Evolutionary conservation across 179 eudicot genomes (phyloP).

Genomic region (Beta lomatogona): DNA sequence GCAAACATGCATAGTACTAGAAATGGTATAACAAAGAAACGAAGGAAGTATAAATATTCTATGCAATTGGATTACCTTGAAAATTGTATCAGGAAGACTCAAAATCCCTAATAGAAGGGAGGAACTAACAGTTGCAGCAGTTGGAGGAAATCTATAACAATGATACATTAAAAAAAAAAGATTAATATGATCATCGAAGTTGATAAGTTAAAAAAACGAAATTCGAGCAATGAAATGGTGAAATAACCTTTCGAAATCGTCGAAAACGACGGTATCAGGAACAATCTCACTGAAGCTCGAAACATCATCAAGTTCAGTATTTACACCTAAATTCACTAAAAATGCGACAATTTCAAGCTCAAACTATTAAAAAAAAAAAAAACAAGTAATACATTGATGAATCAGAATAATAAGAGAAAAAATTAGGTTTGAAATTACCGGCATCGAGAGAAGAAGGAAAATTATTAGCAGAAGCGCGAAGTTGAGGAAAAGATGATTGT

Average conservation of each 20-base stretch:
- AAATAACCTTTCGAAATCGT: slow-evolving; percentile 78
- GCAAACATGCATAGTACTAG: no score
- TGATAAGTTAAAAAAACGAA: not conserved
- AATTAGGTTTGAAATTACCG: slow-evolving; percentile 31
- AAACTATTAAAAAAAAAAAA: not conserved
- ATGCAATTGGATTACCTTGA: slow-evolving; percentile 48
- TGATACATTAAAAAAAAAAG: not conserved
- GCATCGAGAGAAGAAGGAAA: slow-evolving; percentile 54
- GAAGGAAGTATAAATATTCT: no score
- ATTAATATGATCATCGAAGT: not conserved
- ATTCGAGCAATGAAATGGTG: not conserved
- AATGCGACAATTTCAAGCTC: not conserved
- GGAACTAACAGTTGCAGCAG: slow-evolving; percentile 96
- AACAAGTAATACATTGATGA: not conserved
- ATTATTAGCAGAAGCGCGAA: slow-evolving; percentile 57
- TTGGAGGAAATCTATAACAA: slow-evolving; percentile 77
- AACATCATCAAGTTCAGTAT: slow-evolving; percentile 77
- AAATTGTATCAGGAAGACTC: slow-evolving; percentile 93
- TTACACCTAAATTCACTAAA: slow-evolving; percentile 40
- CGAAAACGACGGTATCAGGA: slow-evolving; percentile 94
- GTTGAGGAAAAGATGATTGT: slow-evolving; percentile 44
- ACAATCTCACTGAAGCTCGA: slow-evolving; percentile 82
- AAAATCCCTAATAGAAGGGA: slow-evolving; percentile 88
- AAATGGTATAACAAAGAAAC: no score
- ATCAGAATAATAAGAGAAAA: not conserved